Percentiles rank a stretch among this genome's conserved stretches.
phyloP scores from a whole-genome alignment of 352 stramenopile genomes.

The Globisporangium megalacanthum region DNA sequence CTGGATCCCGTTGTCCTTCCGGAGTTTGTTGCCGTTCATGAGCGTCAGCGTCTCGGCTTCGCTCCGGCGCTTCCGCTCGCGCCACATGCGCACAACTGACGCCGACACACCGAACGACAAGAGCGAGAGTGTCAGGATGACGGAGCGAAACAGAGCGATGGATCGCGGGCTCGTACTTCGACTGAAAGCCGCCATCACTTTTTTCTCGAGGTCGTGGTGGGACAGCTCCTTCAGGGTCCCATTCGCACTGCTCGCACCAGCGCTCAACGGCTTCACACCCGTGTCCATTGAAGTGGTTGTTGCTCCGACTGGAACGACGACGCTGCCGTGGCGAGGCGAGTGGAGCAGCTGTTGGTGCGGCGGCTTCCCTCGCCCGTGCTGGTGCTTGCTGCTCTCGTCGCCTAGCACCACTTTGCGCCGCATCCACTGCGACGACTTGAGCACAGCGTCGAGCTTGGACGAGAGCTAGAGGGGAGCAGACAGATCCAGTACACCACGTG shows the following conservation, averaged over 20 bases:
- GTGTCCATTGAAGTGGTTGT: background rate
- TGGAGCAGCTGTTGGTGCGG: background rate
- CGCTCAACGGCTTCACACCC: background rate
- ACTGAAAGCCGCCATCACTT: conserved; percentile 47
- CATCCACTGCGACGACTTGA: conserved; percentile 48
- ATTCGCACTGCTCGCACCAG: background rate
- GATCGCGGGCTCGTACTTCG: conserved; percentile 29
- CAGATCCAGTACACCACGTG: background rate
- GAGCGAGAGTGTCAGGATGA: background rate
- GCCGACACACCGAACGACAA: background rate
- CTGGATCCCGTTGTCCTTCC: conserved; percentile 46
- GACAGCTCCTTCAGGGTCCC: conserved; percentile 1
- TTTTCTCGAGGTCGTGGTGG: conserved; percentile 23
- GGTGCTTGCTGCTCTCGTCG: conserved; percentile 23
- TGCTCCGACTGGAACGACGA: background rate
- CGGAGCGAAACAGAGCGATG: background rate
- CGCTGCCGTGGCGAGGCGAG: conserved; percentile 18
- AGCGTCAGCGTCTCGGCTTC: conserved; percentile 45
- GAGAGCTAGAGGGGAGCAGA: conserved; percentile 25
- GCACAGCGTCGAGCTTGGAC: conserved; percentile 53
- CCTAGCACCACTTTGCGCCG: conserved; percentile 52
- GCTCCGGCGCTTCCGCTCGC: conserved; percentile 41
- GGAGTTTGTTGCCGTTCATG: conserved; percentile 49
- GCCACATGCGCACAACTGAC: conserved; percentile 57
- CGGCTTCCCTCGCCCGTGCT: conserved; percentile 16